Base-by-base conservation (phyloP, 768 basidiomycete genomes). In the Tulasnella sp. region DNA sequence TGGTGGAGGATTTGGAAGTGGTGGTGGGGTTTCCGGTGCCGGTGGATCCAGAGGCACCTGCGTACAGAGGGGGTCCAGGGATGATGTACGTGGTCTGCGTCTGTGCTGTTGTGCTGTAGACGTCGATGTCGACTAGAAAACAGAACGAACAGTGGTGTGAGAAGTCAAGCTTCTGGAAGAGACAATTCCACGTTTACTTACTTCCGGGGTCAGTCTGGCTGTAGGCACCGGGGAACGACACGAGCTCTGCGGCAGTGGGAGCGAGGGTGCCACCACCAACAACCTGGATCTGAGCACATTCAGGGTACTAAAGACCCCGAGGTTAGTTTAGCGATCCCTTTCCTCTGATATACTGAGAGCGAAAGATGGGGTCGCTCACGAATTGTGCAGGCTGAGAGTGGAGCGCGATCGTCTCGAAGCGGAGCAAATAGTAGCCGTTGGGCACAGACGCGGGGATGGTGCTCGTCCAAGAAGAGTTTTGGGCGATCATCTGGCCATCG, bases 31-130 rank as follows among this genome's bases (percentile, higher is more conserved):
- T n/a, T n/a, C n/a, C n/a, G n/a, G n/a, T n/a, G 30, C 21, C 31
- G 38, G 45, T 59, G 45, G 30, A 19, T 17, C 41, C 44, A 27
- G 25, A n/a, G 4, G 30, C 49, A n/a, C 51, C 46, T 10, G 58
- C 44, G 31, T 56, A 64, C 1, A 64, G 27, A 7, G 63, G 57
- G 29, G 63, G 63, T 21, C 73, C 74, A 50, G 73, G 75, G 63
- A 76, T 75, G 31, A 67, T 65, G 68, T 75, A 76, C 53, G 67
- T 74, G 25, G 72, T 71, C 60, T 70, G 63, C 30, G 68, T 68
- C 41, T 54, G 41, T 38, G 64, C 64, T 2, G 65, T 68, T 53
- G 71, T 67, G 48, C 66, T 63, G 67, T 75, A 75, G 52, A 76
- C 66, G 65, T 75, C 67, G 64, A 73, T 66, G 61, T 65, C 70